A percentile compares a stretch with the other conserved stretches of the same genome.
phyloP scores from a whole-genome alignment of 768 basidiomycete species.

The Trametes meyenii region DNA sequence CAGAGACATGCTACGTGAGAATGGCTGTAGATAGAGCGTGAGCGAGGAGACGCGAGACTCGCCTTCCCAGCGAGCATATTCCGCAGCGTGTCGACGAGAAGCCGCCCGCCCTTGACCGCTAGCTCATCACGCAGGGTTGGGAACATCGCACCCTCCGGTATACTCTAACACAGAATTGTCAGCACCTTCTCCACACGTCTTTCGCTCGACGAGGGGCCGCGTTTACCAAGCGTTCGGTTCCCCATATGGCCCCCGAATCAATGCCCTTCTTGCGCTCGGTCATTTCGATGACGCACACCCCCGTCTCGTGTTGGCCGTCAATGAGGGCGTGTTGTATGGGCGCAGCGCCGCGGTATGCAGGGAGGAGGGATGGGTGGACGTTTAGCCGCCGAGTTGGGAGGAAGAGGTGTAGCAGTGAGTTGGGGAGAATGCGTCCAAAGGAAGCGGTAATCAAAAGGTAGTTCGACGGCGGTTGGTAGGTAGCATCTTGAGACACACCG shows the following conservation, averaged over 20 bases:
- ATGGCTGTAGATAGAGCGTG: no score
- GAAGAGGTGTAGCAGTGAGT: conserved; percentile 63
- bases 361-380: conserved; percentile 88
- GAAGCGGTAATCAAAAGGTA: conserved; percentile 85
- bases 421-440: conserved; percentile 84
- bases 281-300: conserved; percentile 84
- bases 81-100: conserved; percentile 73
- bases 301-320: conserved; percentile 67
- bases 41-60: neutral
- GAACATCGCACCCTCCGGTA: conserved; percentile 58
- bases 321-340: conserved; percentile 86
- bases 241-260: conserved; percentile 80
- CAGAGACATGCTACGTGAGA: neutral
- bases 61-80: conserved; percentile 54
- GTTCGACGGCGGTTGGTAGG: conserved; percentile 34
- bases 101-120: conserved; percentile 63
- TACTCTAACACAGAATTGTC: conserved; percentile 41
- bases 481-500: conserved; percentile 40
- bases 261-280: conserved; percentile 68
- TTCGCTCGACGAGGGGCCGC: neutral
- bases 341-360: conserved; percentile 86
- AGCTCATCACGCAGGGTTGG: conserved; percentile 56
- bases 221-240: conserved; percentile 53
- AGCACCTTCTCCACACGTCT: neutral
- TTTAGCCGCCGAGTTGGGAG: conserved; percentile 65